Evolutionary conservation across 2,329 filamentous ascomycete species (phyloP).

Genomic region (Exophiala calicioides): DNA sequence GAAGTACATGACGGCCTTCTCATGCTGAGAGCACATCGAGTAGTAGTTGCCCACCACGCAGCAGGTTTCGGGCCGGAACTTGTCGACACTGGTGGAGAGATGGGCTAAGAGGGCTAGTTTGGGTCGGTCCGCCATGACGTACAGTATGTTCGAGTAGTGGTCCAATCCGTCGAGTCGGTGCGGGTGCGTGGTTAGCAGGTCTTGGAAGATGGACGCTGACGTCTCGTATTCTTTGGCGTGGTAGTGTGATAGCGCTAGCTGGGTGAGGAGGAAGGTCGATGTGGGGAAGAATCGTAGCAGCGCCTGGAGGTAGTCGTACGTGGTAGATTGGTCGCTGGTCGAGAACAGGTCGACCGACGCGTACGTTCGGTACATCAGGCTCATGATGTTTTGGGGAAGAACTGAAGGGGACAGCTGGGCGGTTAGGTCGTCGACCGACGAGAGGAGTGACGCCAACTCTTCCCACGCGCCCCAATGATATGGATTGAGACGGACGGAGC

Average conservation of each 20-base stretch:
- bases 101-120: conserved; percentile 92
- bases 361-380: conserved; percentile 90
- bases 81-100: conserved; percentile 85
- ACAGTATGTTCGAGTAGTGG: conserved; percentile 96
- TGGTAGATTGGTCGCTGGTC: conserved; percentile 57
- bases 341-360: conserved; percentile 87
- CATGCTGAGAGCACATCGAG: conserved; percentile 87
- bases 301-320: conserved; percentile 46
- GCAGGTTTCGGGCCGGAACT: conserved; percentile 94
- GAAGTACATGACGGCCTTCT: conserved; percentile 98
- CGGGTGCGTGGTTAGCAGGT: conserved; percentile 68
- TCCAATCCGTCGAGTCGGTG: conserved; percentile 84
- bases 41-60: conserved; percentile 98
- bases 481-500: conserved; percentile 83
- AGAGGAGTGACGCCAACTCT: conserved; percentile 80
- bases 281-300: conserved; percentile 81
- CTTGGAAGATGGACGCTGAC: conserved; percentile 63
- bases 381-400: conserved; percentile 86
- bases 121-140: conserved; percentile 83
- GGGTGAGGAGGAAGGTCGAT: conserved; percentile 87
- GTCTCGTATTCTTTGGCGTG: conserved; percentile 78
- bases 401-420: conserved; percentile 35
- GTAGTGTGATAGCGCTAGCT: conserved; percentile 83
- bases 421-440: conserved; percentile 74
- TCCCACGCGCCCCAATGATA: conserved; percentile 99